Evolutionary conservation across 805 yeast genomes (phyloP), one percentile per base, ranked within the genome.

Genomic region (Candida broadrunensis): DNA sequence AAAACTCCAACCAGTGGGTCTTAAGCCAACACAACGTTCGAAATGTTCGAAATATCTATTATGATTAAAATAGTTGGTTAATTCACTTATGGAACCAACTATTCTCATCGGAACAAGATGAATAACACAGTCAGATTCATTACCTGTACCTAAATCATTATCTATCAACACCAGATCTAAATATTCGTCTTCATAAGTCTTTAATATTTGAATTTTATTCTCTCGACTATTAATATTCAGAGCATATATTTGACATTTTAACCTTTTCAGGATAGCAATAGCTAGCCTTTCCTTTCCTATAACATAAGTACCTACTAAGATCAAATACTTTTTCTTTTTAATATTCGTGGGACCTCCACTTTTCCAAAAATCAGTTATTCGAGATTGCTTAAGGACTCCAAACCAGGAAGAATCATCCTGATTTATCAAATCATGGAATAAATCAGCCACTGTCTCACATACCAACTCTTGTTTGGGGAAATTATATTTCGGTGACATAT

Each of bases 201-300:
- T 51, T 33, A 81, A 58, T 2, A 78, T 76, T 32, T 60, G 62
- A 17, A 39, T 35, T 45, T 70, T 70, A 37, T 68, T 70, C 8
- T 58, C 63, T 30, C 75, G 48, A 41, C 77, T 67, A 51, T 80
- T 75, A 35, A 68, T 60, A 38, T 65, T 60, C 46, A 75, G 64
- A 13, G 84, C 77, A 45, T 67, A 81, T 2, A 85, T 77, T 43
- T 78, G 82, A 20, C 83, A 67, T 1, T 67, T 45, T 20, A 85
- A 51, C 16, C 51, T 54, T 37, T 74, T 63, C 50, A 88, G 85
- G 11, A 86, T 64, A 1, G 77, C 67, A 6, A 87, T 60, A 0
- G 96, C 97, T 21, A 93, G 58, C 42, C 83, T 77, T 57, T 93
- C 99, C 56, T 93, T 93, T 2, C 99, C 99, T 29, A 93, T 89